Conservation (phyloP, 2,329 filamentous ascomycete genomes). For the Fusarium falciforme region DNA sequence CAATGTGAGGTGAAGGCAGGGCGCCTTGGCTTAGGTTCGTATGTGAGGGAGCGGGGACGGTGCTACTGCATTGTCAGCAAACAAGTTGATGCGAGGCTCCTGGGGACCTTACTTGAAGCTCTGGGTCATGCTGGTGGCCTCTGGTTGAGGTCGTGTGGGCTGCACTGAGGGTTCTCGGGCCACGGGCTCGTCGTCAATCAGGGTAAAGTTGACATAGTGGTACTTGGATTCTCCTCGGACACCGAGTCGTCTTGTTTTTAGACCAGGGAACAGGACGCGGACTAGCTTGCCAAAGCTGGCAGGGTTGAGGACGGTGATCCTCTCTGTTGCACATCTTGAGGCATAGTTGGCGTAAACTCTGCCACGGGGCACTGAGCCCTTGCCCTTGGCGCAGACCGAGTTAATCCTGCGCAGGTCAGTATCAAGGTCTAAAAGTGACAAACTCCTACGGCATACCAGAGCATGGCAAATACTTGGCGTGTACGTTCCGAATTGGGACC, state of each 20-base stretch:
- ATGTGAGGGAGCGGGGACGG: conserved; percentile 45
- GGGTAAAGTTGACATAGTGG: conserved; percentile 82
- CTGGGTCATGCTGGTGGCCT: conserved; percentile 59
- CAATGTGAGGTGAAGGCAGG: conserved; percentile 46
- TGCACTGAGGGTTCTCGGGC: conserved; percentile 58
- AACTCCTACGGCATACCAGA: conserved; percentile 71
- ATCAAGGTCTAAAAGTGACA: not conserved
- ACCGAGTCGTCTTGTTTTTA: conserved; percentile 91
- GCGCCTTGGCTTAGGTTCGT: conserved; percentile 46
- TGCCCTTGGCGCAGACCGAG: conserved; percentile 77
- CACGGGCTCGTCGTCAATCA: conserved; percentile 68
- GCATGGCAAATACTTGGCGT: conserved; percentile 88
- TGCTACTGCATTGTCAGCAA: conserved; percentile 46
- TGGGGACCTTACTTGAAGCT: conserved; percentile 60
- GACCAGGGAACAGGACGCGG: conserved; percentile 92
- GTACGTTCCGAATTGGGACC: conserved; percentile 85
- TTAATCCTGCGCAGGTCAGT: conserved; percentile 69
- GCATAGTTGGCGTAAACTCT: conserved; percentile 97
- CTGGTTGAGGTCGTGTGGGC: conserved; percentile 62
- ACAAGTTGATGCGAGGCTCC: not conserved
- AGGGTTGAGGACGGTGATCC: conserved; percentile 94
- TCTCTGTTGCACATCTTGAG: conserved; percentile 89
- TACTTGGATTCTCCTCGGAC: conserved; percentile 98
- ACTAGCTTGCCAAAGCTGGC: conserved; percentile 98
- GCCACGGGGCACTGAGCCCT: conserved; percentile 89